Base-by-base conservation (phyloP, 108 stramenopile species). In the Fragilaria crotonensis region DNA sequence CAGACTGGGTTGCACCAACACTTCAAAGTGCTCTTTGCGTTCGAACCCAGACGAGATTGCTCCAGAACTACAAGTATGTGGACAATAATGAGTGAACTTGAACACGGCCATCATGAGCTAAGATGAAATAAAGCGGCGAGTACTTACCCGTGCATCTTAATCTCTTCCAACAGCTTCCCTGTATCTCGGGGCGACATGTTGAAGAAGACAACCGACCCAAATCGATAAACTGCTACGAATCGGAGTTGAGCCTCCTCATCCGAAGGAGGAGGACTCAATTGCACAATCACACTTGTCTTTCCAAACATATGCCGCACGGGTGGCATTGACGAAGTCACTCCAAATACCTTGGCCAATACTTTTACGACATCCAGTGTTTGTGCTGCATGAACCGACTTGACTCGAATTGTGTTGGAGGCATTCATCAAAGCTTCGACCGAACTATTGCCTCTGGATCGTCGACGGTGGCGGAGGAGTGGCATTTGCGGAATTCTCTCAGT, bases 141-240 rank as follows among this genome's bases (percentile, higher is more conserved):
- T 4, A 89, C 80, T 9, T 63, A 60, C 5, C 66, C 57, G 59
- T 80, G 66, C 45, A 71, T 68, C 48, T 89, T 87, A 48, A 93
- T 84, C 28, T 80, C 64, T 47, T 81, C 71, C 5, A 94, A 23
- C 11, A 89, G 44, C 0, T 72, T 54, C 5, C 72, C 68, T 3
- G 71, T 57, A 33, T 89, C 85, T 30, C 69, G 63, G n/a, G 85
- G 77, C 23, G 84, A 75, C 5, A 93, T 68, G 68, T 95, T 93
- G 74, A 94, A 84, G 54, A 87, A 89, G 45, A 96, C 93, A 18
- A 90, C 86, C 1, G 93, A 85, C 17, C 95, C 95, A 62, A 86
- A 96, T 19, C 84, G 75, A 67, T 88, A 96, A 44, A 96, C 77
- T 21, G 85, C 91, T 23, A 94, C 77, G 54, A 83, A 94, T 17